Evolutionary conservation across 2,329 filamentous ascomycete species (phyloP), one percentile per base, ranked within the genome.

Genomic region (Fusarium sp.): DNA sequence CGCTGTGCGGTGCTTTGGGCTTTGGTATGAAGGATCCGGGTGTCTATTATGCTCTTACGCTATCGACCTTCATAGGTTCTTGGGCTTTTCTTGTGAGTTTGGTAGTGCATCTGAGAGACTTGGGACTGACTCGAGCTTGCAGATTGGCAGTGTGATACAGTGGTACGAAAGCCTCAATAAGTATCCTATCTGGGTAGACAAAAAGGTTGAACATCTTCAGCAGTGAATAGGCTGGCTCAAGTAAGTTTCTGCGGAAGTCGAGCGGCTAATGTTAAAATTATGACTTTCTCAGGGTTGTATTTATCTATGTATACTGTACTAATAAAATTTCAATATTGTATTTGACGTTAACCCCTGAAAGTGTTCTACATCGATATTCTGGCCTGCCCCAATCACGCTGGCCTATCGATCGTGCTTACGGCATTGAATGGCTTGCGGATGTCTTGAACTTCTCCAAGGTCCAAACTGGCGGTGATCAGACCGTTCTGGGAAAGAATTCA

Each of bases 1-100:
- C 87, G 8, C 79, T 89, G 0, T 88, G 86, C 63, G 87, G 86
- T n/a, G 86, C 84, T 4, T 73, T 89, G 29, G 87, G 86, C 1
- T 87, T 85, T 55, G 85, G 78, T 13, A 76, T 74, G 10, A 77
- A 74, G 24, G 76, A 80, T 55, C 78, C 61, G 13, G 68, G 48
- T 15, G 63, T 74, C 39, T 66, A 65, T 50, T 86, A 86, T 67
- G 81, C 86, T 42, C 79, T 82, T 15, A 80, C 80, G 3, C 75
- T 89, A 54, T 81, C 85, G 18, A 85, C 83, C 4, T 85, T 84
- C 60, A 79, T 84, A 73, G 84, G 83, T 6, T 83, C 79, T 5
- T 85, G 83, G 83, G 82, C 83, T 28, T 85, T 85, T 65, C 72
- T 85, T 26, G 74, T 77, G 18, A 59, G 69, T 63, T 5, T 7